Base-by-base conservation (phyloP, 148 eudicot species). In the Vaccinium myrtillus region DNA sequence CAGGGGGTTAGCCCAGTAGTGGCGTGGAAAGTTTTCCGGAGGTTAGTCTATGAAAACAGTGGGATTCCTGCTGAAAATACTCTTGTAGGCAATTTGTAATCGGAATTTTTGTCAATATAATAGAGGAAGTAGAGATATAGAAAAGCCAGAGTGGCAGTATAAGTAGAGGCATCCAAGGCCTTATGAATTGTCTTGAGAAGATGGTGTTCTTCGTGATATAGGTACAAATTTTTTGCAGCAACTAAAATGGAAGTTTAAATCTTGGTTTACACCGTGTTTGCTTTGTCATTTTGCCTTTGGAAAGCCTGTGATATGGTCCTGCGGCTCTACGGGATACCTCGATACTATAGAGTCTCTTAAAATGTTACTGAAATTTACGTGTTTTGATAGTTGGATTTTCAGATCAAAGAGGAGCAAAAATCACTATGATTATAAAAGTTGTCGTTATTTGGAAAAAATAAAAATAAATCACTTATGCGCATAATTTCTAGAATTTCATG, bases 11-110 rank as follows among this genome's bases (percentile, higher is more conserved):
- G 86, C 80, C 92, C 96, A n/a, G 73, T 89, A 65, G 82, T 85
- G 87, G 90, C 79, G 1, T 94, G 98, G 98, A 90, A 87, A 84
- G 83, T 15, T 65, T 90, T 85, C 65, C 90, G 87, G 92, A 92
- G 86, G 91, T 85, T 54, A 84, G 78, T 53, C 18, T 59, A 63
- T 21, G 76, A 77, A 54, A 59, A 23, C 56, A 51, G 36, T 54
- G 50, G 79, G 80, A 56, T 80, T 70, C 65, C 30, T 80, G 67
- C 53, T 43, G 23, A 43, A 50, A 59, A 21, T 27, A 55, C 19
- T 50, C 83, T 74, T 51, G 2, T 63, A 4, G 25, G n/a, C 30
- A 14, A 32, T 30, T 48, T 67, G 36, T 77, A 73, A 50, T 30
- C 18, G 2, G 67, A 2, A 65, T 19, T 78, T 84, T 78, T 48